These are phyloP conservation scores for Neonothopanus nambi DNA, from an alignment of 1,284 basidiomycete genomes.

Conservation along the genomic window DNA sequence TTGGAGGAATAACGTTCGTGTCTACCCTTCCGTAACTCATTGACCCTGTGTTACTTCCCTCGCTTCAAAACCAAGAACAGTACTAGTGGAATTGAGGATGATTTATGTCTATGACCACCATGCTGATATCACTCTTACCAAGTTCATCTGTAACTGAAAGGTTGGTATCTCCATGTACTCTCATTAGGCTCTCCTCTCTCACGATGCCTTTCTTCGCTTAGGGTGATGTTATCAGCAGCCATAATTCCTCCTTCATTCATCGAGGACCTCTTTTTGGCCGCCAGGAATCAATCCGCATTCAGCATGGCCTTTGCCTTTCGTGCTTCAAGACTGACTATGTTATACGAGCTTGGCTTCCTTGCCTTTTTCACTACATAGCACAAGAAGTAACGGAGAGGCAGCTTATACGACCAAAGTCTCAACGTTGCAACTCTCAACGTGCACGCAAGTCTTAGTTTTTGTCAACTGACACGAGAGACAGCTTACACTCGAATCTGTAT, in stretches of 20 bases:
- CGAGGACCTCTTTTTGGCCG: conserved; percentile 28
- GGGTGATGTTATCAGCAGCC: conserved; percentile 66
- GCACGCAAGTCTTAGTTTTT: no score
- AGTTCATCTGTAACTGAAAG: conserved; percentile 77
- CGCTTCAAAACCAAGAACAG: conserved; percentile 88
- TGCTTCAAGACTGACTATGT: no score
- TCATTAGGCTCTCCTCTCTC: neutral
- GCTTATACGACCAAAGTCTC: no score
- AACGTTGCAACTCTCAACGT: no score
- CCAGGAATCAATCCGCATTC: conserved; percentile 38
- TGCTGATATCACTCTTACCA: conserved; percentile 70
- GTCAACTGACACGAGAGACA: no score
- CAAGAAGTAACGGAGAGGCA: no score
- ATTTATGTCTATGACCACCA: no score
- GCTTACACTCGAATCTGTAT: no score
- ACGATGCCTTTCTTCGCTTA: conserved; percentile 22
- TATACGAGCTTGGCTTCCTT: no score
- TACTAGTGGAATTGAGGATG: conserved; percentile 60
- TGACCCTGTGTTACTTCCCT: conserved; percentile 76
- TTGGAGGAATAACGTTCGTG: no score
- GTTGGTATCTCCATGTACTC: conserved; percentile 34
- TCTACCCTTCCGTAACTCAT: no score
- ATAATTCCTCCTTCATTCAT: conserved; percentile 11
- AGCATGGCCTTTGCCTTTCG: conserved; percentile 46
- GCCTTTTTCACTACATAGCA: no score